Evolutionary conservation across 768 basidiomycete genomes (phyloP), one percentile per base, ranked within the genome.

Genomic region (Leucocoprinus sp.): DNA sequence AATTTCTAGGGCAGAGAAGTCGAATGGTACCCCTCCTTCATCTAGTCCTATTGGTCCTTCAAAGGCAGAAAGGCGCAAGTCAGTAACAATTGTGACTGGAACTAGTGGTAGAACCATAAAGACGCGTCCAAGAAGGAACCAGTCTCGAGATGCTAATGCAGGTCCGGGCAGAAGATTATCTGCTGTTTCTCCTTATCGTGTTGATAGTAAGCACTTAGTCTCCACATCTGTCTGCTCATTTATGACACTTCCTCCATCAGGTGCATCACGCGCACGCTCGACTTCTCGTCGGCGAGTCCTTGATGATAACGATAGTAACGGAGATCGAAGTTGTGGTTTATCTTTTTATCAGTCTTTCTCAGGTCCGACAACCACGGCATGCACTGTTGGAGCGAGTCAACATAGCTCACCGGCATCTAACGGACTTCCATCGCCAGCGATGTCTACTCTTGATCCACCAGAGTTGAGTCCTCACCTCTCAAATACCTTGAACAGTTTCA

Each of bases 341-440:
- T 59, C 70, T 1, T 78, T 69, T 52, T 75, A 76, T 50, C 76
- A 75, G 29, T 69, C 71, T 23, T 80, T 80, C 54, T 68, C 76
- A 3, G 76, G 75, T 46, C 77, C 80, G 8, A 68, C 68, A 5
- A 64, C 70, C 19, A 57, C 65, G 12, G 23, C 40, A 37, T 34
- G 31, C 22, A 11, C 45, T 28, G 34, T 54, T 40, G 63, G 63
- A 19, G 59, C 73, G 8, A 86, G 83, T 57, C 70, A 79, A 6
- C 84, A 85, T 54, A 82, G 85, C 57, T 89, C 85, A 11, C 85
- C 85, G 1, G 76, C 77, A 2, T 89, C 85, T 9, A 75, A 69
- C 11, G 80, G 81, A 60, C 63, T 82, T 21, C 82, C 85, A 2
- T 88, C 85, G 2, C 85, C 85, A 12, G 65, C 78, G 5, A 76